Evolutionary conservation across 2,329 filamentous ascomycete species (phyloP).

Genomic region (Scorias spongiosa): DNA sequence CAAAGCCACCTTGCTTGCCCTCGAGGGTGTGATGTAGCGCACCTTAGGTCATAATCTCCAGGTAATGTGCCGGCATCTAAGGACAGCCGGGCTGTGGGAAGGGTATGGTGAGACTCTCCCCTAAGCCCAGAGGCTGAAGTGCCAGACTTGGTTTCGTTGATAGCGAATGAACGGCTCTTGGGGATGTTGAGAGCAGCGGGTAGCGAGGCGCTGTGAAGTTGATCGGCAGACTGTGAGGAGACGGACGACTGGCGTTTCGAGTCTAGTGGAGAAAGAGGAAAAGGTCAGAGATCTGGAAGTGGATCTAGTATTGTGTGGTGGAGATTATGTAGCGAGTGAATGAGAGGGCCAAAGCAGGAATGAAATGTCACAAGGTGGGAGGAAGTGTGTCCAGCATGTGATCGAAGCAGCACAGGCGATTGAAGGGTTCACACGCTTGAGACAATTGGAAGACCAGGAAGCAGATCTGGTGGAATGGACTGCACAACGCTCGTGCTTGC

Average conservation of each 20-base stretch:
- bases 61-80: background rate
- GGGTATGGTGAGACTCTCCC: background rate
- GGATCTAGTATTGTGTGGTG: background rate
- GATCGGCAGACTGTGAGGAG: background rate
- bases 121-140: background rate
- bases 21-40: background rate
- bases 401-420: too few relatives aligned
- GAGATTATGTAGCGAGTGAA: too few relatives aligned
- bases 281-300: background rate
- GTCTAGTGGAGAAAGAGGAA: background rate
- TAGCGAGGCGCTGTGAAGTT: background rate
- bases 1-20: too few relatives aligned
- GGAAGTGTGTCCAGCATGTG: too few relatives aligned
- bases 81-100: background rate
- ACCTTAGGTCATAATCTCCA: background rate
- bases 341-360: too few relatives aligned
- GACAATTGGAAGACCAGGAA: too few relatives aligned
- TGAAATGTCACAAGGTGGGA: too few relatives aligned
- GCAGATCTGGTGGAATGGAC: too few relatives aligned
- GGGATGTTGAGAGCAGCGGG: background rate
- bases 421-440: too few relatives aligned
- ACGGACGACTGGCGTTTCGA: background rate
- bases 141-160: background rate
- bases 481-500: too few relatives aligned
- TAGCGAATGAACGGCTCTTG: background rate